These are phyloP conservation scores for Solanum virginianum DNA, from an alignment of 257 asterid species.

Conservation along the genomic window DNA sequence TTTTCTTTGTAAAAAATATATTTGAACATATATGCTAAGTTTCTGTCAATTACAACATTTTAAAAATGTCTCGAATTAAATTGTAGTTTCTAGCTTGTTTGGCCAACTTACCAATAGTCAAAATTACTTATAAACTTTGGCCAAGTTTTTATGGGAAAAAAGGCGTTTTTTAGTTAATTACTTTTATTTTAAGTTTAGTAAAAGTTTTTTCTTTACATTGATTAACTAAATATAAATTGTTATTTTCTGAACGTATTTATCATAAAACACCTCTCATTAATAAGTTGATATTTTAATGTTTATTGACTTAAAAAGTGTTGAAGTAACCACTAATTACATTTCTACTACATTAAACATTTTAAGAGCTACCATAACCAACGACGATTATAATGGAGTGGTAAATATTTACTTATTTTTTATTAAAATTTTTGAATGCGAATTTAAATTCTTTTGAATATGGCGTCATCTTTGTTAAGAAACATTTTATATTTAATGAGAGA, in stretches of 20 bases:
- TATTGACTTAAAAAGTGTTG: neutral
- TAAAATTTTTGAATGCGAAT: fast-evolving
- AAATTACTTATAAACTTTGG: neutral
- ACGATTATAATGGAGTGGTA: fast-evolving
- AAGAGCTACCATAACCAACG: neutral
- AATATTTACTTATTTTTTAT: neutral
- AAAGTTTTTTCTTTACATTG: neutral
- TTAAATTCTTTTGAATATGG: neutral
- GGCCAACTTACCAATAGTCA: neutral
- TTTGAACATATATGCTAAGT: neutral
- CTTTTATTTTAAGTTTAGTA: no score
- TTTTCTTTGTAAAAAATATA: neutral
- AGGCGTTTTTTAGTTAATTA: no score
- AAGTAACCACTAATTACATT: neutral
- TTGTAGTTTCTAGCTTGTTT: neutral
- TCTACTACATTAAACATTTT: neutral
- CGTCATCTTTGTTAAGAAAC: neutral
- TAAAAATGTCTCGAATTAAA: neutral
- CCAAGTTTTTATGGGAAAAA: neutral
- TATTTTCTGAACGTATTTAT: neutral
- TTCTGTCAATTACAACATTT: neutral
- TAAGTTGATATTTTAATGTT: neutral
- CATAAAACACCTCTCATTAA: neutral
- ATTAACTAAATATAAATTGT: neutral
- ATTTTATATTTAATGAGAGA: neutral